Percentiles rank a stretch among this genome's conserved stretches.
These are phyloP conservation scores for Komagataella pastoris DNA, from an alignment of 805 yeast species.

Conservation along the genomic window DNA sequence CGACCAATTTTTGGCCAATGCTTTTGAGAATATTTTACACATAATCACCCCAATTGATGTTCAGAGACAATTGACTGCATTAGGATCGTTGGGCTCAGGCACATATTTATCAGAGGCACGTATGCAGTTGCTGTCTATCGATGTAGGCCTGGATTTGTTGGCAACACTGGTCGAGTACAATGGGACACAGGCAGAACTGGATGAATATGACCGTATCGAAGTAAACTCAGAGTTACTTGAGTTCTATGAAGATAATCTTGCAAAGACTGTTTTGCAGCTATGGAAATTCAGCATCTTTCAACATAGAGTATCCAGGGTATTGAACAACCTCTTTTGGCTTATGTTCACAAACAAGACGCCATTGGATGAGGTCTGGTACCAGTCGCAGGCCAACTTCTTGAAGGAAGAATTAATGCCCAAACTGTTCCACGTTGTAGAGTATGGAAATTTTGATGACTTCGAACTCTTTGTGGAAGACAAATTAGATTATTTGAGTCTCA, in stretches of 20 bases:
- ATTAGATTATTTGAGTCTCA: conserved; percentile 20
- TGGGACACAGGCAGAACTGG: conserved; percentile 7
- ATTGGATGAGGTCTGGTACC: background rate
- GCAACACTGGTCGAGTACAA: conserved; percentile 58
- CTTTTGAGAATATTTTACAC: conserved; percentile 10
- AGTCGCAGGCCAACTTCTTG: conserved; percentile 15
- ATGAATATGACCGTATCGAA: conserved; percentile 2
- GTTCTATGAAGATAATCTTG: conserved; percentile 6
- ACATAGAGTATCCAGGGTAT: conserved; percentile 28
- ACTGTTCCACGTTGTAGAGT: conserved; percentile 19
- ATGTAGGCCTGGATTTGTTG: conserved; percentile 60
- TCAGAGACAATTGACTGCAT: background rate
- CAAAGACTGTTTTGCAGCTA: conserved; percentile 24
- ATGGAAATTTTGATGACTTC: conserved; percentile 1
- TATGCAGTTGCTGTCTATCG: conserved; percentile 47
- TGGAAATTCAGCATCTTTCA: conserved; percentile 26
- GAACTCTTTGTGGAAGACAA: conserved; percentile 8
- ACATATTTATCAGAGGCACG: conserved; percentile 20
- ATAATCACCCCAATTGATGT: background rate
- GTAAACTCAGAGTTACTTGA: conserved; percentile 13
- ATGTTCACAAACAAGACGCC: conserved; percentile 8
- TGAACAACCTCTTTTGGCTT: conserved; percentile 65
- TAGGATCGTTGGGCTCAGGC: background rate
- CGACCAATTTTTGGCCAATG: conserved; percentile 8
- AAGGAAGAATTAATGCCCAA: conserved; percentile 26